Evolutionary conservation across 2,329 filamentous ascomycete species (phyloP).

Genomic region (Epichloe scottii): DNA sequence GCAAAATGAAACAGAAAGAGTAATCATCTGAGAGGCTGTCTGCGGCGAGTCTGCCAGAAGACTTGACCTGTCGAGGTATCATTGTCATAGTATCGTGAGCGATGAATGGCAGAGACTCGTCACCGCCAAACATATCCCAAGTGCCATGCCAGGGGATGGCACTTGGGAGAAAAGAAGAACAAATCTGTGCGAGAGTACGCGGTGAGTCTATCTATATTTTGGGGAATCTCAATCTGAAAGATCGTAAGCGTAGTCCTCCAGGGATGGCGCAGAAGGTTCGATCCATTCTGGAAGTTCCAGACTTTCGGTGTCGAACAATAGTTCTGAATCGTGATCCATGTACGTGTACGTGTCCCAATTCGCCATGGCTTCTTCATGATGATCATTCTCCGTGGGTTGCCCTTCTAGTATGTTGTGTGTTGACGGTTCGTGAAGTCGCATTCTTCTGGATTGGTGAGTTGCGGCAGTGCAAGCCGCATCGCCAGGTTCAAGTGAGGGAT

Average conservation of each 20-base stretch:
- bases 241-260: constrained; percentile 5
- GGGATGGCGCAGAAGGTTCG: constrained; percentile 4
- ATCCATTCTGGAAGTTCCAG: constrained; percentile 6
- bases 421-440: constrained; percentile 6
- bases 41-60: neutral
- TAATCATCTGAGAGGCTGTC: neutral
- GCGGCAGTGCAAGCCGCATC: constrained; percentile 2
- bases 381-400: constrained; percentile 5
- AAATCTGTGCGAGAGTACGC: neutral
- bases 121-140: neutral
- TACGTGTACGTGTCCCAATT: constrained; percentile 6
- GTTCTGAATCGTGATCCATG: constrained; percentile 6
- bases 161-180: neutral
- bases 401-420: constrained; percentile 1
- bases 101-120: constrained; percentile 1
- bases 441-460: constrained; percentile 5
- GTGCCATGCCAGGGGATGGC: neutral
- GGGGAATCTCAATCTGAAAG: constrained; percentile 2
- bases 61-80: constrained; percentile 2
- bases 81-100: constrained; percentile 1
- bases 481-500: constrained; percentile 2
- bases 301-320: constrained; percentile 4
- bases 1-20: neutral
- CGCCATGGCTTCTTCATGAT: constrained; percentile 6
- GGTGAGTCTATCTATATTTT: neutral